Conservation (phyloP, 768 basidiomycete genomes). For the Hericium erinaceus region DNA sequence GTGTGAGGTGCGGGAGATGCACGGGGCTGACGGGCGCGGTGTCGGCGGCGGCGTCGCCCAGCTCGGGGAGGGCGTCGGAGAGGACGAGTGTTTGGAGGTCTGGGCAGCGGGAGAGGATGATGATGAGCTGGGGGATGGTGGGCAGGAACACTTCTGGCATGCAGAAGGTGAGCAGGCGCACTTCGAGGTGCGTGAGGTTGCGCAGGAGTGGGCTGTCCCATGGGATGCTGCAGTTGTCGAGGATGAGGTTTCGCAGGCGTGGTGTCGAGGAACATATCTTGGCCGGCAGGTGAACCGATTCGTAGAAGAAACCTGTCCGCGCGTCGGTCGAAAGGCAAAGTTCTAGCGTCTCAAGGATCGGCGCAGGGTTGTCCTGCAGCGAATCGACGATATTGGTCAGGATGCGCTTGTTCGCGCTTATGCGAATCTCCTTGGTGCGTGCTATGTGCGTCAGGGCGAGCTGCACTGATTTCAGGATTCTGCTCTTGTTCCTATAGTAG, state of each 20-base stretch:
- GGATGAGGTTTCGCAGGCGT: neutral
- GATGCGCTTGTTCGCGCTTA: neutral
- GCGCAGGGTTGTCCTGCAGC: neutral
- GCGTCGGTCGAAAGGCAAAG: neutral
- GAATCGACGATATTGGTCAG: neutral
- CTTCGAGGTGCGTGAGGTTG: neutral
- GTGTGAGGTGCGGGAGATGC: neutral
- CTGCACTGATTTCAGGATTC: neutral
- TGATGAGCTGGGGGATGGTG: neutral
- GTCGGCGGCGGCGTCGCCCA: neutral
- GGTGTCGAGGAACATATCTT: neutral
- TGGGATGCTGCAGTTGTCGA: neutral
- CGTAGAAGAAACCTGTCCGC: neutral
- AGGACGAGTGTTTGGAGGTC: neutral
- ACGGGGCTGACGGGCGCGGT: neutral
- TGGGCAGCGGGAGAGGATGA: neutral
- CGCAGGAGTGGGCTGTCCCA: neutral
- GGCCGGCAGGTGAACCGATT: neutral
- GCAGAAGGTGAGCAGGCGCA: neutral
- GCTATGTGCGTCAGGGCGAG: neutral
- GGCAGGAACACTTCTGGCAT: neutral
- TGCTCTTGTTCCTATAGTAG: neutral
- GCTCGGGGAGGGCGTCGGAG: neutral
- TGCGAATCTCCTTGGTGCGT: neutral
- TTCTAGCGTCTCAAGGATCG: neutral